Conservation (phyloP, 2,329 filamentous ascomycete genomes). For the Fusarium chlamydosporum region DNA sequence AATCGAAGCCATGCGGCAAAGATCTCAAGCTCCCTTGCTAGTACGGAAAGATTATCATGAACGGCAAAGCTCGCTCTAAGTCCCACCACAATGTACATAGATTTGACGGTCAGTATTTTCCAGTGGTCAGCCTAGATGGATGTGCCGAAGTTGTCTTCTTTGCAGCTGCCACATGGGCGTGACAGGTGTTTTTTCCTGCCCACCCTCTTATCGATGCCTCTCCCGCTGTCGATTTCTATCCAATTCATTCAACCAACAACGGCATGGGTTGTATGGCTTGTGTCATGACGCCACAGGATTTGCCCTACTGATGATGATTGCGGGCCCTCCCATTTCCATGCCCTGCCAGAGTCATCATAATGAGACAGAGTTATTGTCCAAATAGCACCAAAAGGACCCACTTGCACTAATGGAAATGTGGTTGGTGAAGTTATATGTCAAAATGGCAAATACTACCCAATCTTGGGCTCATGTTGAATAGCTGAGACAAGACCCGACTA, state of each 20-base stretch:
- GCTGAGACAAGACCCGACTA: background rate
- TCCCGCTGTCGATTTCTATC: slow-evolving; percentile 29
- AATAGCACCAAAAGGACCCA: background rate
- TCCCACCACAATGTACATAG: slow-evolving; percentile 22
- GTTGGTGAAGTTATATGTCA: background rate
- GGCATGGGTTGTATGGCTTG: slow-evolving; percentile 27
- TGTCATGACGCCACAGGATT: slow-evolving; percentile 45
- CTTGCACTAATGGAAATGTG: background rate
- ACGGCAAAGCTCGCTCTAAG: slow-evolving; percentile 15
- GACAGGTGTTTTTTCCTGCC: slow-evolving; percentile 19
- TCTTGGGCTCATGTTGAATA: background rate
- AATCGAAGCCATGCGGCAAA: slow-evolving; percentile 30
- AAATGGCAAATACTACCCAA: background rate
- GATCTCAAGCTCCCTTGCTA: slow-evolving; percentile 29
- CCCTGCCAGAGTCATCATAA: background rate
- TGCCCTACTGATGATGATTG: slow-evolving; percentile 17
- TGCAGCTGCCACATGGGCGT: slow-evolving; percentile 36
- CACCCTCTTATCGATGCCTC: slow-evolving; percentile 27
- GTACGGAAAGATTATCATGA: slow-evolving; percentile 21
- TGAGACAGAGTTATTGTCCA: background rate
- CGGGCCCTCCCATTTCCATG: slow-evolving; percentile 17
- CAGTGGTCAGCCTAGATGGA: slow-evolving; percentile 4
- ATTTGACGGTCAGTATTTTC: slow-evolving; percentile 17
- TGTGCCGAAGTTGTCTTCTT: slow-evolving; percentile 29
- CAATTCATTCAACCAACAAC: slow-evolving; percentile 22